Conservation (phyloP, 176 grass and related monocot species). For the Cenchrus fungigraminus region DNA sequence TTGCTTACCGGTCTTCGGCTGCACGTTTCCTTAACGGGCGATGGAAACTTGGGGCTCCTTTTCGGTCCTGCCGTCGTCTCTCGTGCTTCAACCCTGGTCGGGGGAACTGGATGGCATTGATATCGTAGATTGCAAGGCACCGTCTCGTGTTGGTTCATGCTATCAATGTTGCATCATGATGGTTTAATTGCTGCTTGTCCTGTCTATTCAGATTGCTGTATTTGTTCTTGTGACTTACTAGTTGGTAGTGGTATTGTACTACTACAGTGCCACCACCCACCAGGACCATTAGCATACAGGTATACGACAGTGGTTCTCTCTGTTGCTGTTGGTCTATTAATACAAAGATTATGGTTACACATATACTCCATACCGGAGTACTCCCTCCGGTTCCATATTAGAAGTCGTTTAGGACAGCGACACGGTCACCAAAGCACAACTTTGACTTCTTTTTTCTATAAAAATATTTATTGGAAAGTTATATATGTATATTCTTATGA, state of each 20-base stretch:
- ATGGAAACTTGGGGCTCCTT: neutral
- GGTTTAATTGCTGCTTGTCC: neutral
- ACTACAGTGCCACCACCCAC: neutral
- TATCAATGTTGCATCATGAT: slow-evolving; percentile 22
- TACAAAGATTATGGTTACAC: neutral
- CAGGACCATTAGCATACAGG: neutral
- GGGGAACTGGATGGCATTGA: neutral
- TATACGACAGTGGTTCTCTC: neutral
- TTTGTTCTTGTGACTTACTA: neutral
- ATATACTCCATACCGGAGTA: neutral
- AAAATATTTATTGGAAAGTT: no score
- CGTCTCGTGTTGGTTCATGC: slow-evolving; percentile 12
- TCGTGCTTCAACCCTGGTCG: neutral
- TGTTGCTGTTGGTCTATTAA: neutral
- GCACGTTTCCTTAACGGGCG: neutral
- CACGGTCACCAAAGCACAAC: no score
- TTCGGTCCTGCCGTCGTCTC: neutral
- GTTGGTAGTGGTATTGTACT: neutral
- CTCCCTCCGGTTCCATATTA: no score
- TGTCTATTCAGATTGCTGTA: slow-evolving; percentile 5
- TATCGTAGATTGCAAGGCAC: neutral
- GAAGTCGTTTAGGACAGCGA: no score
- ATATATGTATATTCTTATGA: no score
- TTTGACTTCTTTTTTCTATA: no score
- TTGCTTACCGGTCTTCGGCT: neutral